Conservation (phyloP, 805 yeast genomes). For the Citeromyces matritensis region DNA sequence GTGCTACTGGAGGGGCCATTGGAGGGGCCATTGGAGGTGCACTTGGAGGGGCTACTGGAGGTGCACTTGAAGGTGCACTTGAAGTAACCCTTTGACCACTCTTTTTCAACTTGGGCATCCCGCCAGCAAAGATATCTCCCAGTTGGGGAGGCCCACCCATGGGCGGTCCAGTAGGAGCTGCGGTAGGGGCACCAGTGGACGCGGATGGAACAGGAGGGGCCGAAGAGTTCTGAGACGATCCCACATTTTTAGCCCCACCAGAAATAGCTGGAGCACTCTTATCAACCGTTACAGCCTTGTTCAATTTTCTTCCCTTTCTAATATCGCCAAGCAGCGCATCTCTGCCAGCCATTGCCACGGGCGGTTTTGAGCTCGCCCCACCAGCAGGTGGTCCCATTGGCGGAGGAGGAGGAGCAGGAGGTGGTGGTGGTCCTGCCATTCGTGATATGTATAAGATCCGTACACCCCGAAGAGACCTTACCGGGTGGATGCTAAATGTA, state of each 20-base stretch:
- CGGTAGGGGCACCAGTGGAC: conserved; percentile 8
- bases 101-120: conserved; percentile 58
- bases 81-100: conserved; percentile 10
- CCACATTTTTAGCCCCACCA: conserved; percentile 11
- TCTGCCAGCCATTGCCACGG: conserved; percentile 16
- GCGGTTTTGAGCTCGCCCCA: conserved; percentile 11
- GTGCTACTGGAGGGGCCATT: conserved; percentile 4
- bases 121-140: conserved; percentile 65
- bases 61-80: conserved; percentile 1
- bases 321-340: conserved; percentile 69
- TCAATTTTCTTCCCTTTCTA: conserved; percentile 48
- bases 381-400: conserved; percentile 16
- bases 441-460: no score
- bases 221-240: conserved; percentile 10
- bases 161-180: conserved; percentile 10
- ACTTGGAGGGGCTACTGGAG: conserved; percentile 1
- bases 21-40: conserved; percentile 5
- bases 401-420: conserved; percentile 46
- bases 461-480: no score
- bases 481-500: no score
- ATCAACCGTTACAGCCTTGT: conserved; percentile 51
- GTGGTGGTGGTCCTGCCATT: conserved; percentile 34
- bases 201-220: conserved; percentile 10
- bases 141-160: conserved; percentile 26
- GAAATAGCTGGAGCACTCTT: conserved; percentile 46